These are phyloP conservation scores for Rossbeevera mucosa DNA, from an alignment of 768 basidiomycete species.

Conservation along the genomic window DNA sequence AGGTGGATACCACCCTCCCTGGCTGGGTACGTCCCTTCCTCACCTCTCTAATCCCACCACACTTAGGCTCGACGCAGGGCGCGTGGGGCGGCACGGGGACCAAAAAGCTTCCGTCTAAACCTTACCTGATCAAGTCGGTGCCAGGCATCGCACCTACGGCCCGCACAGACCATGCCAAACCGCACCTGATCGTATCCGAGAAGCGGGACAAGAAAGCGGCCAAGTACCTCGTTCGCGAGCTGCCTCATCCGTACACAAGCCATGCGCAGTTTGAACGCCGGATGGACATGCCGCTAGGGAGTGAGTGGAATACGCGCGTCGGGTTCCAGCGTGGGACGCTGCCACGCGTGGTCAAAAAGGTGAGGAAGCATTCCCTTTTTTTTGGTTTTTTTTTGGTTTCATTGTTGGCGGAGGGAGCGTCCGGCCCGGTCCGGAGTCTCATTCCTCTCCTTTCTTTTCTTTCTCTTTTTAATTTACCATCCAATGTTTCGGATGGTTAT, in stretches of 20 bases:
- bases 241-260: slow-evolving; percentile 94
- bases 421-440: background rate
- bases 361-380: slow-evolving; percentile 16
- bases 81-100: slow-evolving; percentile 86
- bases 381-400: too few species aligned
- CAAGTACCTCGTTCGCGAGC: slow-evolving; percentile 84
- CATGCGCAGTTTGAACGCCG: slow-evolving; percentile 87
- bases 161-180: slow-evolving; percentile 80
- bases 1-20: slow-evolving; percentile 85
- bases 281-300: slow-evolving; percentile 76
- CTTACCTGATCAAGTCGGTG: slow-evolving; percentile 73
- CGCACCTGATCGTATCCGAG: slow-evolving; percentile 93
- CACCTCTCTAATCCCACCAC: background rate
- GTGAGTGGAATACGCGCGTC: slow-evolving; percentile 90
- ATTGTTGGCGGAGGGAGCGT: too few species aligned
- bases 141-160: slow-evolving; percentile 74
- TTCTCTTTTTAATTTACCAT: background rate
- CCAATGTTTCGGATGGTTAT: background rate
- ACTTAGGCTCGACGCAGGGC: slow-evolving; percentile 47
- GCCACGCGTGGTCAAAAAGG: slow-evolving; percentile 87
- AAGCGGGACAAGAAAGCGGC: slow-evolving; percentile 90
- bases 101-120: slow-evolving; percentile 55
- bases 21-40: slow-evolving; percentile 73
- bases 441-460: background rate
- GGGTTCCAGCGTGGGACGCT: slow-evolving; percentile 81